Conservation (phyloP, 2,329 filamentous ascomycete species). For the Aureobasidium sp. region DNA sequence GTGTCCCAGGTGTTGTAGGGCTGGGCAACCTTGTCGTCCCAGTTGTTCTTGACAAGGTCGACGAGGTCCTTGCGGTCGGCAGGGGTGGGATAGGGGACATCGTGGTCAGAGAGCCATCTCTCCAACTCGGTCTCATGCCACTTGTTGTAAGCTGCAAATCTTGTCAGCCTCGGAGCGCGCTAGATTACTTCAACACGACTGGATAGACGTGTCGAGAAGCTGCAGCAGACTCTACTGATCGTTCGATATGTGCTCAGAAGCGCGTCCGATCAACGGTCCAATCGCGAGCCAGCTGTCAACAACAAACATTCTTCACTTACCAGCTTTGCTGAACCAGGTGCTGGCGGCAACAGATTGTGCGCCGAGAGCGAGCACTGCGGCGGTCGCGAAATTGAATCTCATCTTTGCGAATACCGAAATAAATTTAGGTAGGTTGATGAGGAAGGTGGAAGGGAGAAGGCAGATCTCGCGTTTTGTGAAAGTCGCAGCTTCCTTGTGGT, state of each 20-base stretch:
- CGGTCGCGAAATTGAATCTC: slow-evolving; percentile 64
- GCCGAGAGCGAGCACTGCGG: slow-evolving; percentile 66
- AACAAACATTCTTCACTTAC: slow-evolving; percentile 47
- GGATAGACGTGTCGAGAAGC: not conserved
- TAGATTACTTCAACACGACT: not conserved
- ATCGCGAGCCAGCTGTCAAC: not conserved
- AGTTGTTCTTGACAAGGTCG: slow-evolving; percentile 80
- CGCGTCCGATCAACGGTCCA: not conserved
- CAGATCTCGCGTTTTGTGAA: not conserved
- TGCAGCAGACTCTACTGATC: not conserved
- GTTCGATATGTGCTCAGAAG: not conserved
- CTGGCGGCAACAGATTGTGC: slow-evolving; percentile 64
- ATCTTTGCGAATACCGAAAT: slow-evolving; percentile 44
- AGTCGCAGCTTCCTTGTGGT: not conserved
- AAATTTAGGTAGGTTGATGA: slow-evolving; percentile 3
- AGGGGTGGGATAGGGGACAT: slow-evolving; percentile 81
- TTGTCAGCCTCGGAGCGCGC: not conserved
- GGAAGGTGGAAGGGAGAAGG: not conserved
- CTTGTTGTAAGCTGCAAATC: slow-evolving; percentile 79
- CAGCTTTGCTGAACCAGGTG: slow-evolving; percentile 79
- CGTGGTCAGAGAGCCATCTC: slow-evolving; percentile 89
- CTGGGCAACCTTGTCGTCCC: slow-evolving; percentile 67
- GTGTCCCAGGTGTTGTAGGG: slow-evolving; percentile 75
- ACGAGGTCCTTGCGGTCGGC: slow-evolving; percentile 94
- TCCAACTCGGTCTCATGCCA: slow-evolving; percentile 98